Evolutionary conservation across 2,329 filamentous ascomycete genomes (phyloP).

Genomic region (Septoria linicola): DNA sequence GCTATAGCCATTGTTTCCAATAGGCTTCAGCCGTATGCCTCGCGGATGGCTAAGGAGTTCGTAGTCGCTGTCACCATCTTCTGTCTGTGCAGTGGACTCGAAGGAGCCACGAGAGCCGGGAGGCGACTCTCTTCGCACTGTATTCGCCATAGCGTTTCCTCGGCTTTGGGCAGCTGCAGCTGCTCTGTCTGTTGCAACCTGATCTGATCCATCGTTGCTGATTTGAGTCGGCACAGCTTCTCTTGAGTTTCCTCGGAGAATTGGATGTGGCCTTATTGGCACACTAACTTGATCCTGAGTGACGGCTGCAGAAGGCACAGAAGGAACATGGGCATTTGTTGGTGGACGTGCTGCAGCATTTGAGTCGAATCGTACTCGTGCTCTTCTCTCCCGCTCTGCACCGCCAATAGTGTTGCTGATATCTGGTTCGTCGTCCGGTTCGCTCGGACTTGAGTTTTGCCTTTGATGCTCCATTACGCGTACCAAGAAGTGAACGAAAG

Average conservation of each 20-base stretch:
- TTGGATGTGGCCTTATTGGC: conserved; percentile 11
- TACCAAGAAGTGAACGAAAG: not conserved
- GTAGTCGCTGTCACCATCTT: conserved; percentile 12
- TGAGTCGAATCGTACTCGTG: conserved; percentile 12
- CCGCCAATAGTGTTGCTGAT: conserved; percentile 1
- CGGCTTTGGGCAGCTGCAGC: conserved; percentile 13
- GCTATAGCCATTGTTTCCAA: not conserved
- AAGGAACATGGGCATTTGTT: not conserved
- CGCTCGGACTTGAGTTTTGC: conserved; percentile 10
- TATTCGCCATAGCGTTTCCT: conserved; percentile 17
- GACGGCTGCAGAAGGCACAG: conserved; percentile 14
- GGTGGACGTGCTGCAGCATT: conserved; percentile 7
- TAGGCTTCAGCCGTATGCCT: conserved; percentile 12
- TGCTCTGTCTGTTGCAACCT: conserved; percentile 1
- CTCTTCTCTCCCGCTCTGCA: conserved; percentile 1
- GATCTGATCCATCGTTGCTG: not conserved
- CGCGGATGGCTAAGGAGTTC: conserved; percentile 8
- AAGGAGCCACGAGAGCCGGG: conserved; percentile 10
- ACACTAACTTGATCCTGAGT: conserved; percentile 10
- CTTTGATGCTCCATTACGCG: not conserved
- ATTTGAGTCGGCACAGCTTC: not conserved
- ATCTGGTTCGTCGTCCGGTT: conserved; percentile 10
- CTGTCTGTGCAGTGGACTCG: conserved; percentile 10
- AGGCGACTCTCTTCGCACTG: conserved; percentile 13
- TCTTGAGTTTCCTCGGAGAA: conserved; percentile 10